These are phyloP conservation scores for Pelargonium australe DNA, from an alignment of 441 rosid genomes.

Conservation along the genomic window DNA sequence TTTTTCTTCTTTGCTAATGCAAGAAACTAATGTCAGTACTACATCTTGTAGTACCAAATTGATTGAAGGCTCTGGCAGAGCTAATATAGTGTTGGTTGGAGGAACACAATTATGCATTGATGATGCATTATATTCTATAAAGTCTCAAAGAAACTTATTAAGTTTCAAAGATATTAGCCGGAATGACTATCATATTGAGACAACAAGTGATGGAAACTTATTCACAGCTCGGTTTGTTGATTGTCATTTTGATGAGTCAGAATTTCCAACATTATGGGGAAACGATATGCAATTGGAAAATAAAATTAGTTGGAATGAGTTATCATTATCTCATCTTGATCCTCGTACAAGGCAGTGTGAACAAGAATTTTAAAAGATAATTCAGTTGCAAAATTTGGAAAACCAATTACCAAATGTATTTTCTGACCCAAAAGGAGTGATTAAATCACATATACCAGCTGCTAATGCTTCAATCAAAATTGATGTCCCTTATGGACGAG, in stretches of 20 bases:
- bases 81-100: not conserved
- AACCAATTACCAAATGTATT: not conserved
- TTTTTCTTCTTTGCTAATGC: not conserved
- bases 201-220: not conserved
- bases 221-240: no score
- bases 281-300: no score
- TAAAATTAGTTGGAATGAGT: no score
- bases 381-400: conserved; percentile 5
- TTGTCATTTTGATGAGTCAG: no score
- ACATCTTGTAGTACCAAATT: not conserved
- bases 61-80: conserved; percentile 11
- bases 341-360: conserved; percentile 8
- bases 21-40: not conserved
- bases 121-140: not conserved
- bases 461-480: not conserved
- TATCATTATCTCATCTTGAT: not conserved
- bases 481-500: not conserved
- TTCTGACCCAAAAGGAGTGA: not conserved
- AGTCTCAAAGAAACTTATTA: not conserved
- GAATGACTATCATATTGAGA: conserved; percentile 5
- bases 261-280: no score
- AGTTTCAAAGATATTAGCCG: conserved; percentile 13
- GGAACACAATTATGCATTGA: not conserved
- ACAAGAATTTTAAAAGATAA: conserved; percentile 11
- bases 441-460: not conserved